Conservation (phyloP, 148 eudicot species). For the Cornus controversa region DNA sequence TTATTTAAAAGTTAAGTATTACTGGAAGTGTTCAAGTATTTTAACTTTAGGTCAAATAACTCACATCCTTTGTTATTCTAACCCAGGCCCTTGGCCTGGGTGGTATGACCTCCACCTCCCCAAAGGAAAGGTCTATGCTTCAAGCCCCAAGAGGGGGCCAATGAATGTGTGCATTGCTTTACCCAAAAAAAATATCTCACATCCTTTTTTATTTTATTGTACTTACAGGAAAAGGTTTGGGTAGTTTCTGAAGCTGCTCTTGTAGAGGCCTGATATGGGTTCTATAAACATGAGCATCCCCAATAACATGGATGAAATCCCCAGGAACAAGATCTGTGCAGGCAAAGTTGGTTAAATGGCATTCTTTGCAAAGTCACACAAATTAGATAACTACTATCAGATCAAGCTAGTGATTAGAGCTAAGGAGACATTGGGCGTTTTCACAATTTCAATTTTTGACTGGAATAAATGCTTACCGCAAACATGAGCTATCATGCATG, state of each 20-base stretch:
- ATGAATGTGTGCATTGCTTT: too few relatives aligned
- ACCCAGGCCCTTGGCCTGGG: too few relatives aligned
- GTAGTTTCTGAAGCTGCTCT: constrained; percentile 17
- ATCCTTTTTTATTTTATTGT: neutral
- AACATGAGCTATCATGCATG: constrained; percentile 26
- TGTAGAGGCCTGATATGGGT: constrained; percentile 18
- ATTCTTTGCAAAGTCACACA: neutral
- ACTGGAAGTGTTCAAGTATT: neutral
- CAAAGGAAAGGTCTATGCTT: too few relatives aligned
- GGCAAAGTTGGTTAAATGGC: neutral
- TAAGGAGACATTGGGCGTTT: neutral
- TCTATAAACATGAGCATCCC: constrained; percentile 25
- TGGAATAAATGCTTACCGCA: constrained; percentile 13
- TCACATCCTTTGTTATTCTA: neutral
- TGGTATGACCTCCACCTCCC: too few relatives aligned
- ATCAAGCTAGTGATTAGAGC: neutral
- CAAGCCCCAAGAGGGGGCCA: too few relatives aligned
- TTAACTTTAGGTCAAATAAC: neutral
- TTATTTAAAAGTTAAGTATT: neutral
- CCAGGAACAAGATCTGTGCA: constrained; percentile 20
- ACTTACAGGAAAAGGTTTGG: constrained; percentile 22
- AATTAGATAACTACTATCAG: neutral
- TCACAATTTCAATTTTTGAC: neutral
- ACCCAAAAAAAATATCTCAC: too few relatives aligned
- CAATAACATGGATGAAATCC: constrained; percentile 20